These are phyloP conservation scores for Ciborinia camelliae DNA, from an alignment of 2,329 filamentous ascomycete genomes.

Conservation along the genomic window DNA sequence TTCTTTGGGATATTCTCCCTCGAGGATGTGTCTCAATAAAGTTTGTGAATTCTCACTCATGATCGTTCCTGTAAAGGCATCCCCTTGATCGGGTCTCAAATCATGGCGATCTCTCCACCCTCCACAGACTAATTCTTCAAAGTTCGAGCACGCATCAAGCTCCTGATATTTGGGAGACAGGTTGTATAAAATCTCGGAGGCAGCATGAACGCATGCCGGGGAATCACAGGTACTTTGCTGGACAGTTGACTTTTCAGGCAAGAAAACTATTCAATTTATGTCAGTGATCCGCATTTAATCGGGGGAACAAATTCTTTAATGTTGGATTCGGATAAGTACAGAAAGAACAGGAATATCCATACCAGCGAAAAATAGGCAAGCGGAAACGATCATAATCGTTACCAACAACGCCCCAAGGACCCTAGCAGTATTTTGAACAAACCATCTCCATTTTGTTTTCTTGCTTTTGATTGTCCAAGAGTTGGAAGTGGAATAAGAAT, in stretches of 20 bases:
- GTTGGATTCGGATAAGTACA: neutral
- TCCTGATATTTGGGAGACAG: conserved; percentile 58
- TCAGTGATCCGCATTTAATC: neutral
- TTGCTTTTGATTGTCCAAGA: neutral
- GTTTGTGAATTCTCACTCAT: conserved; percentile 59
- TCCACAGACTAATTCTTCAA: conserved; percentile 64
- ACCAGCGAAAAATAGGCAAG: conserved; percentile 28
- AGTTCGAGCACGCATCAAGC: conserved; percentile 66
- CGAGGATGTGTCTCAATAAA: conserved; percentile 59
- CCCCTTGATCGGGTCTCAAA: conserved; percentile 60
- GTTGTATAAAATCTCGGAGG: conserved; percentile 60
- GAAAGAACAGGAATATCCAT: neutral
- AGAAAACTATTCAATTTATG: conserved; percentile 21
- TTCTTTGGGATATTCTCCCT: conserved; percentile 51
- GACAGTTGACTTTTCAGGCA: conserved; percentile 18
- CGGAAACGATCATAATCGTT: conserved; percentile 30
- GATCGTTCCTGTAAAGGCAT: conserved; percentile 56
- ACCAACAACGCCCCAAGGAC: conserved; percentile 29
- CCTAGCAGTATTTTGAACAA: conserved; percentile 28
- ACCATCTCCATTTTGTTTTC: conserved; percentile 18
- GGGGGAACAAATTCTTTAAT: neutral
- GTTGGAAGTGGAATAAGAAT: neutral
- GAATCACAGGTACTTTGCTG: conserved; percentile 47
- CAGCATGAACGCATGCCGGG: conserved; percentile 60
- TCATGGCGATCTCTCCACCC: conserved; percentile 64